Conservation (phyloP, 441 rosid species). For the Syzygium syzygioides region DNA sequence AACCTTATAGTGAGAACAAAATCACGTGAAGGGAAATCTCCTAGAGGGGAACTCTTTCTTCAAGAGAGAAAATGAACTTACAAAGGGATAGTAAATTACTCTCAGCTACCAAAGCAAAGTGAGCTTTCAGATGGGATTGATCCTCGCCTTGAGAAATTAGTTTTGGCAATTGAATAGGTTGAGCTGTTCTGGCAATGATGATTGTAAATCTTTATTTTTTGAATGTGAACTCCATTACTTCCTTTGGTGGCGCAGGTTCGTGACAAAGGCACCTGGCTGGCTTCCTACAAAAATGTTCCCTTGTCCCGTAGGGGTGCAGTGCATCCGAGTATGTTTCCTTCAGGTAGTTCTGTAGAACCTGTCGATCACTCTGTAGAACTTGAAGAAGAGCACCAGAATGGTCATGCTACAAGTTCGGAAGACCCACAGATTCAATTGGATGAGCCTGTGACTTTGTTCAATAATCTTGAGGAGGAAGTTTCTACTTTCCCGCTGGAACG, state of each 20-base stretch:
- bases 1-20: background rate
- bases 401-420: conserved; percentile 23
- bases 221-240: background rate
- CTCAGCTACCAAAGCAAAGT: background rate
- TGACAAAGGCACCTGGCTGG: conserved; percentile 65
- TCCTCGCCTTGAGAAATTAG: background rate
- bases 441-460: conserved; percentile 12
- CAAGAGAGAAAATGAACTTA: background rate
- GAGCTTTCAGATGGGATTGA: background rate
- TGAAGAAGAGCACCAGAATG: conserved; percentile 27
- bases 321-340: conserved; percentile 82
- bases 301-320: conserved; percentile 47
- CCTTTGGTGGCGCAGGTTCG: conserved; percentile 42
- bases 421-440: conserved; percentile 26
- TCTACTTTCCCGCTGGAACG: conserved; percentile 73
- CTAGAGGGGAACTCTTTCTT: background rate
- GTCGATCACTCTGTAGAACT: background rate
- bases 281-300: conserved; percentile 56
- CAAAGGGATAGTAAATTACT: background rate
- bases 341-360: conserved; percentile 35
- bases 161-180: background rate
- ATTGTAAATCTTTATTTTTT: background rate
- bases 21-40: background rate
- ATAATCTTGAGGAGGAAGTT: conserved; percentile 39
- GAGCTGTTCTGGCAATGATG: background rate